phyloP scores from a whole-genome alignment of 176 grass and related monocot species.

The Thalia dealbata region DNA sequence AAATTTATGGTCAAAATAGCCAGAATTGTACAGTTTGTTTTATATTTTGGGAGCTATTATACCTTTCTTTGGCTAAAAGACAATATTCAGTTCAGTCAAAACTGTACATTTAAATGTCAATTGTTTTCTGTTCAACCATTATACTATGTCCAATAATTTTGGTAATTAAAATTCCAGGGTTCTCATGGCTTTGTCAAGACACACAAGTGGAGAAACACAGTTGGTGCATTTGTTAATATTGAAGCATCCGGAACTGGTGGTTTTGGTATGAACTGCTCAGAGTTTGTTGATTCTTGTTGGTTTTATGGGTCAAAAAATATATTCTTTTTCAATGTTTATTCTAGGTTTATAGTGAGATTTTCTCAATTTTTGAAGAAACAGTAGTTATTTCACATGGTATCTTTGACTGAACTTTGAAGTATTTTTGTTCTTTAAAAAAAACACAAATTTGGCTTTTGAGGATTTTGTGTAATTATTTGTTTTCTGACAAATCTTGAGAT shows the following conservation, averaged over 20 bases:
- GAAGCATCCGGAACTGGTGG: constrained; percentile 95
- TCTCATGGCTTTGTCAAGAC: constrained; percentile 95
- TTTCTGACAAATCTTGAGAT: neutral
- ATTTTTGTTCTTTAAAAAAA: neutral
- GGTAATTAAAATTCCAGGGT: constrained; percentile 33
- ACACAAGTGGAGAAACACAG: constrained; percentile 74
- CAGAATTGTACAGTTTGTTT: neutral
- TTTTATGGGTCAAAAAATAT: constrained; percentile 2
- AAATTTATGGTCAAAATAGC: neutral
- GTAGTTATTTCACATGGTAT: neutral
- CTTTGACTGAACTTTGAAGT: neutral
- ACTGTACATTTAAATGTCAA: neutral
- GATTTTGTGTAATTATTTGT: constrained; percentile 2
- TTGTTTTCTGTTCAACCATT: neutral
- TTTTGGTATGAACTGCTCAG: constrained; percentile 47
- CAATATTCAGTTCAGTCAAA: neutral
- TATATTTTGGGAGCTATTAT: neutral
- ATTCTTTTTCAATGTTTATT: neutral
- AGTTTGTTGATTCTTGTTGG: constrained; percentile 19
- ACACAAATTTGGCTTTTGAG: neutral
- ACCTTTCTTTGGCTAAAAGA: neutral
- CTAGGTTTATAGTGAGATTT: neutral
- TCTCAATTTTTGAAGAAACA: neutral
- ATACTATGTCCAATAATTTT: neutral
- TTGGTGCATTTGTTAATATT: constrained; percentile 91